Evolutionary conservation across 192 early-diverging fungal species (phyloP).

Genomic region (Cladochytrium replicatum): DNA sequence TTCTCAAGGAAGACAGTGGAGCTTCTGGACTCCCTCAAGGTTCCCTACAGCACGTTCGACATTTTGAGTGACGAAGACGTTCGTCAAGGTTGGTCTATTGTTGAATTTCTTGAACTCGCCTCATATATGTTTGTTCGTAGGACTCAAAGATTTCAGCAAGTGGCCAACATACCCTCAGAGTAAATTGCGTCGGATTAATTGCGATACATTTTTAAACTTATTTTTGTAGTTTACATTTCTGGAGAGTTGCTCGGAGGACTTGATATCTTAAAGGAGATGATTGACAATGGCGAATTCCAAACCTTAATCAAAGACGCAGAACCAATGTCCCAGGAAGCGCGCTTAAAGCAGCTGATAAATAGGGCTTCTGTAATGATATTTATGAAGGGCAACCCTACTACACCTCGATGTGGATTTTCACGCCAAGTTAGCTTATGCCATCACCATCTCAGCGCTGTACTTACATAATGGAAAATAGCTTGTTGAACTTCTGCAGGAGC

Average conservation of each 20-base stretch:
- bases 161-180: conserved; percentile 95
- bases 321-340: conserved; percentile 26
- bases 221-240: conserved; percentile 38
- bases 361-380: conserved; percentile 47
- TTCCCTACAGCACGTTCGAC: conserved; percentile 81
- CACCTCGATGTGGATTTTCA: conserved; percentile 87
- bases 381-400: conserved; percentile 85
- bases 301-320: conserved; percentile 29
- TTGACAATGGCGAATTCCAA: conserved; percentile 43
- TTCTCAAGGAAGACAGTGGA: conserved; percentile 77
- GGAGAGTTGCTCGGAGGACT: conserved; percentile 47
- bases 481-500: conserved; percentile 28
- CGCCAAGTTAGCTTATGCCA: conserved; percentile 19
- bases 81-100: conserved; percentile 49
- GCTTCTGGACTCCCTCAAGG: conserved; percentile 61
- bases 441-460: too few relatives aligned
- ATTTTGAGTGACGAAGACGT: conserved; percentile 90
- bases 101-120: conserved; percentile 3
- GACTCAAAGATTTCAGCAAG: conserved; percentile 75
- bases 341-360: conserved; percentile 32
- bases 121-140: conserved; percentile 7
- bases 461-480: too few relatives aligned
- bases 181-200: not conserved
- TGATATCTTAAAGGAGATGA: conserved; percentile 51
- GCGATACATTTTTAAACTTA: conserved; percentile 3